A percentile compares a stretch with the other conserved stretches of the same genome.
Evolutionary conservation across 75 land plant species (phyloP).

Genomic region (Pseudotsuga menziesii): DNA sequence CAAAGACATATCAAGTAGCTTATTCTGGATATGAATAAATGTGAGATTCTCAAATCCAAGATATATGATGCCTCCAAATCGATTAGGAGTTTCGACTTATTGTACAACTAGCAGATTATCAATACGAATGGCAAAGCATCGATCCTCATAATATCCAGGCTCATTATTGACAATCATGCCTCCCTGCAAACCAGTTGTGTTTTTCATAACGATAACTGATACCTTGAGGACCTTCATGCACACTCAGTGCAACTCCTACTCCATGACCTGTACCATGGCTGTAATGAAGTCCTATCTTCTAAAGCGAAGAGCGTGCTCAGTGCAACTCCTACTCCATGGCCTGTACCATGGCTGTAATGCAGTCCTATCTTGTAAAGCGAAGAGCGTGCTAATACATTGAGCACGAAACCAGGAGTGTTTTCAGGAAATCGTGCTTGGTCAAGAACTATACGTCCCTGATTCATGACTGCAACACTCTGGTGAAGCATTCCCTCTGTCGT

Average conservation of each 20-base stretch:
- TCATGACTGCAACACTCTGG: too few relatives aligned
- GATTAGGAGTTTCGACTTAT: too few relatives aligned
- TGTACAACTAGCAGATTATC: too few relatives aligned
- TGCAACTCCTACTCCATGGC: too few relatives aligned
- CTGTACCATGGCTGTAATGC: conserved; percentile 96
- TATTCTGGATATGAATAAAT: too few relatives aligned
- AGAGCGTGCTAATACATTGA: conserved; percentile 93
- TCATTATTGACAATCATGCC: conserved; percentile 99
- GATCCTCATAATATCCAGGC: conserved; percentile 97
- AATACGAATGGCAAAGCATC: conserved; percentile 90
- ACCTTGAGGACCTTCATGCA: conserved; percentile 98
- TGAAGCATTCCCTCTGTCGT: too few relatives aligned
- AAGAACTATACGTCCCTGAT: conserved; percentile 93
- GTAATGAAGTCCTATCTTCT: too few relatives aligned
- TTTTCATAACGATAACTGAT: conserved; percentile 92
- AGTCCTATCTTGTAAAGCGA: conserved; percentile 95
- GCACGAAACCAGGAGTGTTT: conserved; percentile 92
- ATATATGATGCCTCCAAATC: too few relatives aligned
- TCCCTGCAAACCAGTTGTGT: conserved; percentile 70
- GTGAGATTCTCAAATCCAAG: too few relatives aligned
- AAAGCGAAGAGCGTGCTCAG: too few relatives aligned
- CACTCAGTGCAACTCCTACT: conserved; percentile 97
- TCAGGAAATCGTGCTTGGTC: conserved; percentile 95
- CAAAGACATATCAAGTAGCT: conserved; percentile 66
- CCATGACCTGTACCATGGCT: conserved; percentile 98